phyloP scores from a whole-genome alignment of 2,329 filamentous ascomycete genomes.

The Cryphonectria naterciae region DNA sequence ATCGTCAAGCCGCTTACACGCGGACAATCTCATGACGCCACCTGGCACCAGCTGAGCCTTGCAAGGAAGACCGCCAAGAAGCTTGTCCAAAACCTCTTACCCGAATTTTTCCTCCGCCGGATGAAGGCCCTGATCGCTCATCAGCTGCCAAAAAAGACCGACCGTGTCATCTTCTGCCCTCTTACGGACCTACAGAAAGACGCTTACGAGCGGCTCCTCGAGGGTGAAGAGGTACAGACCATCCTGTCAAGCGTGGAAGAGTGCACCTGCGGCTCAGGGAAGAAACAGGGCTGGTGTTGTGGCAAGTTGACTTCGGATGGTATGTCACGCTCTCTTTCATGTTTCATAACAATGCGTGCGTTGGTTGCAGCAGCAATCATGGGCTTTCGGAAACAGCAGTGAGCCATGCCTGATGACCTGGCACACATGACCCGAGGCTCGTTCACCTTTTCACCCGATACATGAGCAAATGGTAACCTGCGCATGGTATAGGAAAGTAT shows the following conservation, averaged over 20 bases:
- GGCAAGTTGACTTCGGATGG: slow-evolving; percentile 60
- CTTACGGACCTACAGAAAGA: slow-evolving; percentile 79
- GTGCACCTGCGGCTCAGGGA: slow-evolving; percentile 72
- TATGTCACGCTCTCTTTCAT: neutral
- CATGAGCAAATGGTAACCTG: neutral
- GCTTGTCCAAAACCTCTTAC: slow-evolving; percentile 84
- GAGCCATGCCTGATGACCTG: neutral
- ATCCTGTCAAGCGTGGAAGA: slow-evolving; percentile 69
- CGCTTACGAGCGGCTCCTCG: slow-evolving; percentile 83
- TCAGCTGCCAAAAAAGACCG: slow-evolving; percentile 92
- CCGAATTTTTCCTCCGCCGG: slow-evolving; percentile 85
- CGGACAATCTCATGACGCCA: slow-evolving; percentile 93
- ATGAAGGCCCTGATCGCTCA: slow-evolving; percentile 93
- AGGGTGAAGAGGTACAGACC: slow-evolving; percentile 68
- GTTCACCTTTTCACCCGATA: neutral
- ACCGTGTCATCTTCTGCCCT: slow-evolving; percentile 93
- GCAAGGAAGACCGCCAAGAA: slow-evolving; percentile 82
- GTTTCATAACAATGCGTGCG: neutral
- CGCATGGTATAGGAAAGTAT: slow-evolving; percentile 45
- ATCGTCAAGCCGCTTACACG: slow-evolving; percentile 81
- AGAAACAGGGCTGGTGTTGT: slow-evolving; percentile 83
- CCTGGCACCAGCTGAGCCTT: slow-evolving; percentile 76
- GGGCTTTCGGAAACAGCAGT: neutral
- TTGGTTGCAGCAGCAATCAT: neutral
- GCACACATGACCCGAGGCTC: neutral